phyloP scores from a whole-genome alignment of 805 yeast genomes.

The Vanderwaltozyma yarrowii region DNA sequence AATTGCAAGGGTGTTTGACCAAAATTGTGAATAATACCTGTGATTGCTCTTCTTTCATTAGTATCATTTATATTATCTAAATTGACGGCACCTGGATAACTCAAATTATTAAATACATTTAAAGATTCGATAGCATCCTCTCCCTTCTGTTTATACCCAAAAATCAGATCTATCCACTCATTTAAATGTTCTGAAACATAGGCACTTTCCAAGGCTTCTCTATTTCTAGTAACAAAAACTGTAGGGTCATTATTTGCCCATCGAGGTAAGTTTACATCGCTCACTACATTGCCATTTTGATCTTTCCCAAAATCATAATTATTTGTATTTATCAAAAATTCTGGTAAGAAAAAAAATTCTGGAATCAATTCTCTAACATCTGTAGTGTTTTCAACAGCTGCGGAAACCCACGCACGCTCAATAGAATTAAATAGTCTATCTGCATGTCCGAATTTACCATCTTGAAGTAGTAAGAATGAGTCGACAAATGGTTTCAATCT shows the following conservation, averaged over 20 bases:
- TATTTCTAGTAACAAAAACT: slow-evolving; percentile 59
- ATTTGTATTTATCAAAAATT: slow-evolving; percentile 58
- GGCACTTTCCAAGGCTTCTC: slow-evolving; percentile 77
- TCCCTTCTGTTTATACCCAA: slow-evolving; percentile 76
- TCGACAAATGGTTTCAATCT: slow-evolving; percentile 74
- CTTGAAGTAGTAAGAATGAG: slow-evolving; percentile 69
- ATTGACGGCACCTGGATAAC: slow-evolving; percentile 78
- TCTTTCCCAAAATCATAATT: slow-evolving; percentile 58
- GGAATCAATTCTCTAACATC: slow-evolving; percentile 86
- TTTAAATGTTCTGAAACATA: slow-evolving; percentile 69
- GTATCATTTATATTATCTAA: slow-evolving; percentile 65
- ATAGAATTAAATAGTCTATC: slow-evolving; percentile 71
- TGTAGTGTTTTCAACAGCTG: slow-evolving; percentile 68
- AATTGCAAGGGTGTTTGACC: slow-evolving; percentile 82
- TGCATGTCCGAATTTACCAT: slow-evolving; percentile 83
- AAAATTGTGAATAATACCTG: slow-evolving; percentile 82
- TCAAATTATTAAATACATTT: slow-evolving; percentile 75
- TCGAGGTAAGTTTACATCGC: slow-evolving; percentile 62
- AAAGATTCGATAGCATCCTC: slow-evolving; percentile 51
- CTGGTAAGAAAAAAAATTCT: slow-evolving; percentile 76
- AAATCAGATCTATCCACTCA: slow-evolving; percentile 77
- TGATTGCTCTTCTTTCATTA: slow-evolving; percentile 61
- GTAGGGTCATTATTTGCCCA: slow-evolving; percentile 80
- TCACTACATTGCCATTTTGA: slow-evolving; percentile 48
- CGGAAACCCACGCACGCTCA: slow-evolving; percentile 71